phyloP scores from a whole-genome alignment of 768 basidiomycete species.

The Daedaleopsis nitida region DNA sequence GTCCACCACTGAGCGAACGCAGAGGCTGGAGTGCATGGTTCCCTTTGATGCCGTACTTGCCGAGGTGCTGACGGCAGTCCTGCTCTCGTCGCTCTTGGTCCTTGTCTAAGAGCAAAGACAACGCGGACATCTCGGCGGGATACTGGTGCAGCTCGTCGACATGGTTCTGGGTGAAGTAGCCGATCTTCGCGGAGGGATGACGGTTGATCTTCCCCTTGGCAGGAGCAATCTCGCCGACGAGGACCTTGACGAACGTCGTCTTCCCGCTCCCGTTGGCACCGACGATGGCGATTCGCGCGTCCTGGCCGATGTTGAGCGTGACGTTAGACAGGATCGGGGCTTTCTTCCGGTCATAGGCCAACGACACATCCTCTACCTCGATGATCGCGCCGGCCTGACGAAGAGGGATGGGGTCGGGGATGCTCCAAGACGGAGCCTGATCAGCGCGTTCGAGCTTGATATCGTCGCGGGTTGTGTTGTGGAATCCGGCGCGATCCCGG shows the following conservation, averaged over 20 bases:
- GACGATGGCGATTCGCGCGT: constrained; percentile 21
- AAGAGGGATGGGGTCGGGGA: constrained; percentile 21
- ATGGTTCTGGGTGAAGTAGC: constrained; percentile 26
- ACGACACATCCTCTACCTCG: constrained; percentile 20
- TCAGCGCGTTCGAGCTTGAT: constrained; percentile 22
- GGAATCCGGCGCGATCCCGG: constrained; percentile 22
- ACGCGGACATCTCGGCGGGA: constrained; percentile 8
- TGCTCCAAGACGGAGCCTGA: constrained; percentile 19
- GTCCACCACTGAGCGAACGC: constrained; percentile 98
- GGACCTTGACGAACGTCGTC: constrained; percentile 24
- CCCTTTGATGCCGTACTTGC: constrained; percentile 20
- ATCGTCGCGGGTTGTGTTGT: constrained; percentile 9
- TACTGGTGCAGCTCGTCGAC: constrained; percentile 23
- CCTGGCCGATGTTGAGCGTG: constrained; percentile 22
- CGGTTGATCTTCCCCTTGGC: constrained; percentile 20
- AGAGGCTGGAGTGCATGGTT: constrained; percentile 12
- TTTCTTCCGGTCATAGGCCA: constrained; percentile 17
- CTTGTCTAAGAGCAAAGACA: constrained; percentile 11
- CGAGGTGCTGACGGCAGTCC: constrained; percentile 17
- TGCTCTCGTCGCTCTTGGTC: constrained; percentile 8
- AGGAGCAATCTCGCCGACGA: constrained; percentile 23
- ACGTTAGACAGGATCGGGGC: constrained; percentile 17
- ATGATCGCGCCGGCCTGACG: constrained; percentile 23
- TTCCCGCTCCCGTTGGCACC: constrained; percentile 28
- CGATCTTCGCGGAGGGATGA: constrained; percentile 22